phyloP scores from a whole-genome alignment of 1,139 yeast genomes.

The Citeromyces hawaiiensis region DNA sequence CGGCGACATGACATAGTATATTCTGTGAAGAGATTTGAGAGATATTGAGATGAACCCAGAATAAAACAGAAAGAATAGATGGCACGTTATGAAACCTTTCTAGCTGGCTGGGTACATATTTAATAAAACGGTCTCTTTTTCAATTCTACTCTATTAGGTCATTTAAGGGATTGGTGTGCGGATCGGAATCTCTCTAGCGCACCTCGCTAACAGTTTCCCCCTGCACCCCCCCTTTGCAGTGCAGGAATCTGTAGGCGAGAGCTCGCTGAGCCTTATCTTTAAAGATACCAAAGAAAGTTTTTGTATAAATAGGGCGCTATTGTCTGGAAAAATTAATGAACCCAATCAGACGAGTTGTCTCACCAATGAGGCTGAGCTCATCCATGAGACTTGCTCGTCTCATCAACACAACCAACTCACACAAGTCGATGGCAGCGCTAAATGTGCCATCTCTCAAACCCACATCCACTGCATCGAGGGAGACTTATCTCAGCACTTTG shows the following conservation, averaged over 20 bases:
- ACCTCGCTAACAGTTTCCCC: not conserved
- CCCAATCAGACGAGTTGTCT: not conserved
- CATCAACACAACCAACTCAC: not conserved
- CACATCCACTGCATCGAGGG: not conserved
- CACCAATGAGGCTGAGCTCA: not conserved
- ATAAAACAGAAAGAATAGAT: too few relatives aligned
- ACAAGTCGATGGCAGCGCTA: not conserved
- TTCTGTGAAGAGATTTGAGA: too few relatives aligned
- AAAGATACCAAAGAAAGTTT: not conserved
- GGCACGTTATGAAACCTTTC: too few relatives aligned
- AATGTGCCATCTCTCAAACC: not conserved
- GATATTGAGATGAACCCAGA: too few relatives aligned
- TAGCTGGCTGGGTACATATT: too few relatives aligned
- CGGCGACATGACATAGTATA: too few relatives aligned
- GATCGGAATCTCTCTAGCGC: not conserved
- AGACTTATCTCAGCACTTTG: slow-evolving; percentile 13
- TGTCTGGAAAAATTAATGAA: not conserved
- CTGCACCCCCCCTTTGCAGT: not conserved
- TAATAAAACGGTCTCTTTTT: too few relatives aligned
- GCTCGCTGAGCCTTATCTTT: not conserved
- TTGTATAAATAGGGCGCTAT: not conserved
- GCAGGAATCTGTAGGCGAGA: not conserved
- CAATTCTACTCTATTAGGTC: too few relatives aligned
- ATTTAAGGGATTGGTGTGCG: not conserved
- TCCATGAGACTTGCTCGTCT: not conserved